Base-by-base conservation (phyloP, 2,329 filamentous ascomycete genomes). In the Xylaria polymorpha region DNA sequence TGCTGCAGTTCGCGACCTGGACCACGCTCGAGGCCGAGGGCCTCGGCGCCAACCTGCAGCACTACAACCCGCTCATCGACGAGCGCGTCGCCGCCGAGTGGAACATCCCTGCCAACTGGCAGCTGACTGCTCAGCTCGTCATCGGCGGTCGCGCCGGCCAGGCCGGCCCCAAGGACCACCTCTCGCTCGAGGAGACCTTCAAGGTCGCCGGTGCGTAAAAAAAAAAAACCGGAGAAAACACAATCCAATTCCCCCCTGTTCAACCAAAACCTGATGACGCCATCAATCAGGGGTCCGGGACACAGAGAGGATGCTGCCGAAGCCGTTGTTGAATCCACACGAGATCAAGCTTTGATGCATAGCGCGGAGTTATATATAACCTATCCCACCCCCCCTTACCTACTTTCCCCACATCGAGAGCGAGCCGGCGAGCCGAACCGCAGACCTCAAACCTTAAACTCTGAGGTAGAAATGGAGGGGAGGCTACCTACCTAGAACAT, bases 21-120 rank as follows among this genome's bases (percentile, higher is more conserved):
- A 91, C 90, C 20, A 92, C 91, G 4, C 88, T 97, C 66, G 92
- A 94, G 83, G 86, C 90, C 69, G 93, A 96, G 79, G 94, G 94
- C 37, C 88, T 97, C 66, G 94, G 94, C 73, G 92, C 91, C 79
- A 97, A 94, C 86, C 86, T 97, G 62, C 94, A 97, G 86, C 94
- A 97, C 85, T 97, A 97, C 86, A 96, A 94, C 87, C 94, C 94
- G 22, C 81, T 97, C 67, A 88, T 97, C 74, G 92, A 97, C 82
- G 85, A 86, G 73, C 88, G 90, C 83, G 91, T 94, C 62, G 82
- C 86, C 53, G 84, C 82, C 70, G 83, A 88, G 74, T 97, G 93
- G 92, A 86, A 86, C 66, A 75, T 97, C 39, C 91, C 92, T 51
- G 77, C 82, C 20, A 86, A 87, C 75, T 97, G 94, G 94, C 88